Evolutionary conservation across 2,329 filamentous ascomycete genomes (phyloP).

Genomic region (Ophiocordyceps camponoti-saundersi): DNA sequence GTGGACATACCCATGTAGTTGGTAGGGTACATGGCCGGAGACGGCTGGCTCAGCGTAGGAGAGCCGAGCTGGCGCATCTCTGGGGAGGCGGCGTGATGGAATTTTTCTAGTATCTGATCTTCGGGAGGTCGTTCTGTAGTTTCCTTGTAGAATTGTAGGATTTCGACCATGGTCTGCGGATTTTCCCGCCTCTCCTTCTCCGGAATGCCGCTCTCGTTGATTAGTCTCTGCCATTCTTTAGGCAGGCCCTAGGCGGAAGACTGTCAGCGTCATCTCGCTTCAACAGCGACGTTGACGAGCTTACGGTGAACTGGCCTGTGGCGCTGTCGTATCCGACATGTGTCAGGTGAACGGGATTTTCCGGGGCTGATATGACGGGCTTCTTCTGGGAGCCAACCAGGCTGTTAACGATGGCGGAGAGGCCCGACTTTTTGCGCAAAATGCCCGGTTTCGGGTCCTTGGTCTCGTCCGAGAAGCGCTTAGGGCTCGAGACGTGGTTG

Average conservation of each 20-base stretch:
- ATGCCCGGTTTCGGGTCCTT: constrained; percentile 44
- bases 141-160: constrained; percentile 94
- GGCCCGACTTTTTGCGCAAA: constrained; percentile 70
- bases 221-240: constrained; percentile 92
- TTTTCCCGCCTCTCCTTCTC: constrained; percentile 93
- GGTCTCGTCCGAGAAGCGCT: constrained; percentile 66
- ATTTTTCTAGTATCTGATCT: constrained; percentile 88
- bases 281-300: constrained; percentile 15
- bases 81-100: constrained; percentile 62
- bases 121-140: constrained; percentile 66
- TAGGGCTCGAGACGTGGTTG: constrained; percentile 32
- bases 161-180: constrained; percentile 87
- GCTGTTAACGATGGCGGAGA: constrained; percentile 76
- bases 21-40: constrained; percentile 35
- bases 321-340: constrained; percentile 95
- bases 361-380: constrained; percentile 89
- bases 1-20: constrained; percentile 41
- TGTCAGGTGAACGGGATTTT: constrained; percentile 94
- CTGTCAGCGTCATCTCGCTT: background rate
- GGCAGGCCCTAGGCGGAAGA: constrained; percentile 57
- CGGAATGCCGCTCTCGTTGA: constrained; percentile 90
- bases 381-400: constrained; percentile 72
- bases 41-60: constrained; percentile 26
- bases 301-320: constrained; percentile 88
- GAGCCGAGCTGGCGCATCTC: constrained; percentile 28